These are phyloP conservation scores for Somion occarium DNA, from an alignment of 1,284 basidiomycete species.

Conservation along the genomic window DNA sequence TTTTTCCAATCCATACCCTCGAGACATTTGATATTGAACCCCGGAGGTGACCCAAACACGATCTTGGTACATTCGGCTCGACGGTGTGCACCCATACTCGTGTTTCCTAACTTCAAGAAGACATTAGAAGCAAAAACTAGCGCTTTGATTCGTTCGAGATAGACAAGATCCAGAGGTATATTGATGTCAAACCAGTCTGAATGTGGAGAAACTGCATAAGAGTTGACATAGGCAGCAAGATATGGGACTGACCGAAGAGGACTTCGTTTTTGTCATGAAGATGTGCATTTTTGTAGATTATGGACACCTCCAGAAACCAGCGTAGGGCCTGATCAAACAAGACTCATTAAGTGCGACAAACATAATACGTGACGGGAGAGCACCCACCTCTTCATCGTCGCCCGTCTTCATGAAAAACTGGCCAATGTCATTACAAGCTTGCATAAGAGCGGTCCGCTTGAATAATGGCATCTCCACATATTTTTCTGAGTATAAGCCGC, in stretches of 20 bases:
- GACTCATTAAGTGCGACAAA: background rate
- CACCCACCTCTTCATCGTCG: conserved; percentile 2
- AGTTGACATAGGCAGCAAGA: background rate
- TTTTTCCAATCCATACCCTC: too few species aligned
- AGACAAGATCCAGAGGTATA: conserved; percentile 10
- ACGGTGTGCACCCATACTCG: conserved; percentile 16
- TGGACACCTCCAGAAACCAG: conserved; percentile 3
- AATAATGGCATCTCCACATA: background rate
- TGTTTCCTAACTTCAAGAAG: conserved; percentile 20
- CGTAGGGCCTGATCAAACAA: conserved; percentile 3
- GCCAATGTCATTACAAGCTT: conserved; percentile 1
- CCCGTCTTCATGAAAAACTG: background rate
- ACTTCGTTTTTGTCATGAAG: background rate
- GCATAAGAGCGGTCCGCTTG: background rate
- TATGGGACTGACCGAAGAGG: conserved; percentile 1
- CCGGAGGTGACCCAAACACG: too few species aligned
- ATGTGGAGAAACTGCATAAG: too few species aligned
- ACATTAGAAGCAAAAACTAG: conserved; percentile 15
- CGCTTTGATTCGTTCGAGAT: conserved; percentile 15
- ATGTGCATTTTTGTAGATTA: background rate
- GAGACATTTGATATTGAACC: too few species aligned
- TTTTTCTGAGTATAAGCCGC: background rate
- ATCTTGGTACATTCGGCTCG: background rate
- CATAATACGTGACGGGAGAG: background rate
- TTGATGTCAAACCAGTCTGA: too few species aligned